These are phyloP conservation scores for Chenopodium berlandieri DNA, from an alignment of 148 eudicot species.

Conservation along the genomic window DNA sequence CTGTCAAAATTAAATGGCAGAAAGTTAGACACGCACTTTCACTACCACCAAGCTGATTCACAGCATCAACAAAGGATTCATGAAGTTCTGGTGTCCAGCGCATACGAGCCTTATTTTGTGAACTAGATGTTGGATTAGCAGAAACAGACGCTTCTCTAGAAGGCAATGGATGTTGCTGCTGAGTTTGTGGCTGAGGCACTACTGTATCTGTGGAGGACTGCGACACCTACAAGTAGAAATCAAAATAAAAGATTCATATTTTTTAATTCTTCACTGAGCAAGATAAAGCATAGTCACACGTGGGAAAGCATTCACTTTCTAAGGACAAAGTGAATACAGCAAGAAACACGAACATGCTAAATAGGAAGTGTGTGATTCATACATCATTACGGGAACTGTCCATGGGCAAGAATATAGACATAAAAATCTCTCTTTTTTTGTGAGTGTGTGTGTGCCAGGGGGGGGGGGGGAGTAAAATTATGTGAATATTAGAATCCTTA, in stretches of 20 bases:
- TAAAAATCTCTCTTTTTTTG: background rate
- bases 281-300: background rate
- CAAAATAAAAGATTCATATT: conserved; percentile 4
- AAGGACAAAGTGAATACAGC: background rate
- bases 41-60: conserved; percentile 79
- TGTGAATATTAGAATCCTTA: background rate
- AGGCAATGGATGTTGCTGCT: conserved; percentile 36
- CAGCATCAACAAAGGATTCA: conserved; percentile 81
- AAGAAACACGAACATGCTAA: background rate
- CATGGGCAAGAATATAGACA: background rate
- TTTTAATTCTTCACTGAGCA: background rate
- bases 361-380: background rate
- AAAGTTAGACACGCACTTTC: conserved; percentile 43
- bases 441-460: too few species aligned
- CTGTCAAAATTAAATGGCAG: background rate
- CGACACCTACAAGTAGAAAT: conserved; percentile 30
- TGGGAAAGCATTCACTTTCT: background rate
- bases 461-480: background rate
- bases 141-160: conserved; percentile 37
- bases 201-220: conserved; percentile 41
- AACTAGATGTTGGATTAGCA: conserved; percentile 36
- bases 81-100: conserved; percentile 95
- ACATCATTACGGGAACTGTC: background rate
- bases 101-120: conserved; percentile 62
- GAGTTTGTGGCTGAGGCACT: conserved; percentile 31